A percentile compares a stretch with the other conserved stretches of the same genome.
Conservation (phyloP, 805 yeast species). For the Lipomyces chichibuensis region DNA sequence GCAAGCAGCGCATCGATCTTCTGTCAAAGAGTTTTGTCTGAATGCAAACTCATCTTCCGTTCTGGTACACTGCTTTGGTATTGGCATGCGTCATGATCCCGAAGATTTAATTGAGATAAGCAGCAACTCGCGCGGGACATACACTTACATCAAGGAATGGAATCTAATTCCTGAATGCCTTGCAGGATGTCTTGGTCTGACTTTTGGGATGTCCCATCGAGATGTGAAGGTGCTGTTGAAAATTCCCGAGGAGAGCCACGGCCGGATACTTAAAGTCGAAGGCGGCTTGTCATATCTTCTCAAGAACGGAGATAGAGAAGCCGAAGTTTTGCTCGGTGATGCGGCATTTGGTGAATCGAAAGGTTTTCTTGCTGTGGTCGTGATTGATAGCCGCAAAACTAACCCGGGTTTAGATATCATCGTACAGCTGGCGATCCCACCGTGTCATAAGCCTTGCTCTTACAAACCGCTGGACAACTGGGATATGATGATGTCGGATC, state of each 20-base stretch:
- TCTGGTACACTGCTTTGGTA: slow-evolving; percentile 37
- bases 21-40: slow-evolving; percentile 7
- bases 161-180: slow-evolving; percentile 22
- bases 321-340: slow-evolving; percentile 25
- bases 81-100: slow-evolving; percentile 34
- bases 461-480: slow-evolving; percentile 19
- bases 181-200: slow-evolving; percentile 31
- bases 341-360: slow-evolving; percentile 25
- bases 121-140: slow-evolving; percentile 33
- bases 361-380: slow-evolving; percentile 1
- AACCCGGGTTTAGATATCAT: slow-evolving; percentile 7
- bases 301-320: slow-evolving; percentile 21
- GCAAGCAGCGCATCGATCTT: not conserved
- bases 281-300: slow-evolving; percentile 18
- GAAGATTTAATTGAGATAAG: slow-evolving; percentile 28
- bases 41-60: slow-evolving; percentile 8
- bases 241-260: slow-evolving; percentile 22
- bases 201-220: slow-evolving; percentile 26
- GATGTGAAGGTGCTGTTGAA: slow-evolving; percentile 25
- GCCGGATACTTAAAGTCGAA: slow-evolving; percentile 24
- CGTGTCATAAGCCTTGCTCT: not conserved
- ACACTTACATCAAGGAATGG: slow-evolving; percentile 37
- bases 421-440: slow-evolving; percentile 25
- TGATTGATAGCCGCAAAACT: not conserved
- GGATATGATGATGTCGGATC: slow-evolving; percentile 22